Evolutionary conservation across 257 asterid species (phyloP).

Genomic region (Nicotiana otophora): DNA sequence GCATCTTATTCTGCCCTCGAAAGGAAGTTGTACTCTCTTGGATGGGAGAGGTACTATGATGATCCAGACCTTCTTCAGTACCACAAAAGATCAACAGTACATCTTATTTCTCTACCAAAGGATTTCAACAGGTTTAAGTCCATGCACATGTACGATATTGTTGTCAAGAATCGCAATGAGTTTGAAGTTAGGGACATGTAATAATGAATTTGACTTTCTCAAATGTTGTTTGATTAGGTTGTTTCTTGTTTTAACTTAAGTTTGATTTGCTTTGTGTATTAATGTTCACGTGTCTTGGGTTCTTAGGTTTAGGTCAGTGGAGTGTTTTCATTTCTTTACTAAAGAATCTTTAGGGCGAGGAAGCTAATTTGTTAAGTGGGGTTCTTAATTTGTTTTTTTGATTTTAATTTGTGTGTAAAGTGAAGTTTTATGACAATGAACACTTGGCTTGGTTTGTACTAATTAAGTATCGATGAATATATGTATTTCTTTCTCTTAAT

Average conservation of each 20-base stretch:
- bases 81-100: slow-evolving; percentile 42
- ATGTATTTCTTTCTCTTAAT: not conserved
- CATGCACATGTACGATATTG: slow-evolving; percentile 40
- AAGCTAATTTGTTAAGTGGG: not conserved
- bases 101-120: slow-evolving; percentile 45
- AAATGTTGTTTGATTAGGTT: not conserved
- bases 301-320: not conserved
- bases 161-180: slow-evolving; percentile 35
- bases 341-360: not conserved
- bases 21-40: slow-evolving; percentile 24
- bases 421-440: not conserved
- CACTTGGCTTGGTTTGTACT: not conserved
- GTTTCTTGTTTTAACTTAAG: not conserved
- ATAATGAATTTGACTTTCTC: not conserved
- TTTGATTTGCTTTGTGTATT: not conserved
- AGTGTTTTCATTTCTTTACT: not conserved
- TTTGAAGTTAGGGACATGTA: slow-evolving; percentile 36
- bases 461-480: no score
- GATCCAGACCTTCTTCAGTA: slow-evolving; percentile 44
- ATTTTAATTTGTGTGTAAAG: not conserved
- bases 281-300: not conserved
- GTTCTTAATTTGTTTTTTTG: not conserved
- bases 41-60: slow-evolving; percentile 50
- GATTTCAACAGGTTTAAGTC: slow-evolving; percentile 41
- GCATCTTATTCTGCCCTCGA: slow-evolving; percentile 36